These are phyloP conservation scores for Rachicladosporium sp. DNA, from an alignment of 2,329 filamentous ascomycete genomes.

Conservation along the genomic window DNA sequence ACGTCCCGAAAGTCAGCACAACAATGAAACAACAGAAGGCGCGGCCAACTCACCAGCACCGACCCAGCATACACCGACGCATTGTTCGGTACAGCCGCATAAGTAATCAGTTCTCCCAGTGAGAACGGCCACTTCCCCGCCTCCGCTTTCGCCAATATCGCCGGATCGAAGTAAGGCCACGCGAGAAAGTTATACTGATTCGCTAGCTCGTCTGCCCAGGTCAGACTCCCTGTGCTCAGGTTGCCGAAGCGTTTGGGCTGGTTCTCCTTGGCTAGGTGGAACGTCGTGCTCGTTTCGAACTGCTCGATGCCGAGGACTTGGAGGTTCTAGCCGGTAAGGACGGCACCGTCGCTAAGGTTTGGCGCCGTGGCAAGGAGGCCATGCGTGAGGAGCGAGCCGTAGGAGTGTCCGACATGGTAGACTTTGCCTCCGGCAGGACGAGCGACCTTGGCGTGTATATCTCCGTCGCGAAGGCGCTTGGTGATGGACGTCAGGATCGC, in stretches of 20 bases:
- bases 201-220: slow-evolving; percentile 8
- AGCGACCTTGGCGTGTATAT: slow-evolving; percentile 4
- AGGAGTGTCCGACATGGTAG: slow-evolving; percentile 12
- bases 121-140: slow-evolving; percentile 24
- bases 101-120: slow-evolving; percentile 18
- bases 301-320: background rate
- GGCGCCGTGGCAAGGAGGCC: slow-evolving; percentile 6
- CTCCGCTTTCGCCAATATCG: slow-evolving; percentile 20
- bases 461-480: slow-evolving; percentile 6
- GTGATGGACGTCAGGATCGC: slow-evolving; percentile 9
- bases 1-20: slow-evolving; percentile 1
- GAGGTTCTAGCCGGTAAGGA: slow-evolving; percentile 10
- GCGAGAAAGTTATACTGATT: slow-evolving; percentile 25
- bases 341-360: slow-evolving; percentile 8
- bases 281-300: slow-evolving; percentile 5
- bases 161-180: slow-evolving; percentile 16
- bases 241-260: slow-evolving; percentile 7
- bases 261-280: slow-evolving; percentile 10
- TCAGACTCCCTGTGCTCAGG: slow-evolving; percentile 8
- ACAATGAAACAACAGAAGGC: background rate
- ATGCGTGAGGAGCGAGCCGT: slow-evolving; percentile 8
- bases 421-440: slow-evolving; percentile 7
- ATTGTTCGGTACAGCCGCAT: slow-evolving; percentile 7
- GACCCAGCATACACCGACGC: slow-evolving; percentile 21
- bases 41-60: slow-evolving; percentile 10